Evolutionary conservation across 2,329 filamentous ascomycete genomes (phyloP).

Genomic region (Fusarium sp.): DNA sequence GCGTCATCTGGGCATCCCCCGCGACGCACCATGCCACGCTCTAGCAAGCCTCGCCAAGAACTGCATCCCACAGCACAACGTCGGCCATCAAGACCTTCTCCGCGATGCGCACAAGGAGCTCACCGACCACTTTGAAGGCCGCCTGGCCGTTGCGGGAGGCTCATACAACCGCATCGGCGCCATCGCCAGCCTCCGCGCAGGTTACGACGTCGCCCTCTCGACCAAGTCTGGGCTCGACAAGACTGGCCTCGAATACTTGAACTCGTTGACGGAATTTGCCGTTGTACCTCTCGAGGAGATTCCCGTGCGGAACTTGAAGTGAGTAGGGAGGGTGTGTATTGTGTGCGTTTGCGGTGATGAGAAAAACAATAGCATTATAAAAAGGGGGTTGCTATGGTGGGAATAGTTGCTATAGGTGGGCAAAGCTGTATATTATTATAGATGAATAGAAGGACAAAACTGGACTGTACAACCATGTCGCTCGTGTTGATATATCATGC

Average conservation of each 20-base stretch:
- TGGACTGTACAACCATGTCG: neutral
- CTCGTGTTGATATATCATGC: neutral
- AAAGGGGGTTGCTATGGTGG: neutral
- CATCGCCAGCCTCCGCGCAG: constrained; percentile 61
- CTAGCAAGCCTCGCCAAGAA: constrained; percentile 69
- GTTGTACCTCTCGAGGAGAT: constrained; percentile 40
- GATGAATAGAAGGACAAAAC: constrained; percentile 8
- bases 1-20: constrained; percentile 78
- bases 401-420: neutral
- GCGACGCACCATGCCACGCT: constrained; percentile 67
- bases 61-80: constrained; percentile 90
- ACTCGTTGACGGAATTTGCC: constrained; percentile 37
- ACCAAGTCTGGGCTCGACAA: constrained; percentile 34
- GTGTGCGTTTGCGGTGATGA: neutral
- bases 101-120: constrained; percentile 65
- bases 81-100: constrained; percentile 78
- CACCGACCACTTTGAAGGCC: constrained; percentile 65
- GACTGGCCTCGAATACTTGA: constrained; percentile 46
- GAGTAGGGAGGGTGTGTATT: neutral
- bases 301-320: constrained; percentile 39
- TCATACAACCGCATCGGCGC: constrained; percentile 65
- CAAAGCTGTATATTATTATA: constrained; percentile 26
- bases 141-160: constrained; percentile 71
- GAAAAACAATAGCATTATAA: neutral
- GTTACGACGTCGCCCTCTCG: constrained; percentile 44